Percentiles rank a stretch among this genome's conserved stretches.
These are phyloP conservation scores for Xylariaceae sp. DNA, from an alignment of 2,329 filamentous ascomycete species.

Conservation along the genomic window DNA sequence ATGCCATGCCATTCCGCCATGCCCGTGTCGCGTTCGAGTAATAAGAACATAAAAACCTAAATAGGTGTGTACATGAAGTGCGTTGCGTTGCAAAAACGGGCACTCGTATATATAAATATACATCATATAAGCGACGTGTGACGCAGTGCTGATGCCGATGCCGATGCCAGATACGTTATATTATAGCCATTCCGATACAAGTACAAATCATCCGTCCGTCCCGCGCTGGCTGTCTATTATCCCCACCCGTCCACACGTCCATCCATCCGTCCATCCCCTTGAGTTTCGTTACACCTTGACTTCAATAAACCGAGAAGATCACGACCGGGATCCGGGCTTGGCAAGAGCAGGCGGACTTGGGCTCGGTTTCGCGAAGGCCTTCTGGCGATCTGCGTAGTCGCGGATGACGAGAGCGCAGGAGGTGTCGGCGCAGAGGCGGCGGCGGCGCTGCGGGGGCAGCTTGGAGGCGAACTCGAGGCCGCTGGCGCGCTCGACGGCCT, in stretches of 20 bases:
- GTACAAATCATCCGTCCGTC: slow-evolving; percentile 17
- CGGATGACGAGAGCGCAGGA: slow-evolving; percentile 80
- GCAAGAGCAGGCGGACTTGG: not conserved
- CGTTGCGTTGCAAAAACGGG: not conserved
- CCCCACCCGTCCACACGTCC: not conserved
- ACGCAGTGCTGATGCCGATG: not conserved
- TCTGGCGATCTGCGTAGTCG: slow-evolving; percentile 70
- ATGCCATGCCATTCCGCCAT: slow-evolving; percentile 21
- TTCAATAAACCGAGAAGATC: not conserved
- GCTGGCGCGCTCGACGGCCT: slow-evolving; percentile 88
- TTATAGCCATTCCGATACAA: slow-evolving; percentile 9
- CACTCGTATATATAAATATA: no score
- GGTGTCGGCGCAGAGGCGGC: slow-evolving; percentile 83
- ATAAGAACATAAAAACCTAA: slow-evolving; percentile 4
- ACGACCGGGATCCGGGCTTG: slow-evolving; percentile 13
- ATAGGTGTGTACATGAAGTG: not conserved
- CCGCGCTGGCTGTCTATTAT: not conserved
- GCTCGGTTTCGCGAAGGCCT: slow-evolving; percentile 53
- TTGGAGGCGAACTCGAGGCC: slow-evolving; percentile 88
- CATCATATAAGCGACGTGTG: not conserved
- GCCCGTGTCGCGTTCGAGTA: slow-evolving; percentile 1
- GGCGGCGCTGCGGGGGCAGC: slow-evolving; percentile 72
- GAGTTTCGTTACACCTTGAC: no score
- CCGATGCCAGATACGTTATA: not conserved
- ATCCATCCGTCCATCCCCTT: not conserved